Evolutionary conservation across 495 filamentous ascomycete genomes (phyloP), one percentile per base, ranked within the genome.

Genomic region (Neurospora cerealis): DNA sequence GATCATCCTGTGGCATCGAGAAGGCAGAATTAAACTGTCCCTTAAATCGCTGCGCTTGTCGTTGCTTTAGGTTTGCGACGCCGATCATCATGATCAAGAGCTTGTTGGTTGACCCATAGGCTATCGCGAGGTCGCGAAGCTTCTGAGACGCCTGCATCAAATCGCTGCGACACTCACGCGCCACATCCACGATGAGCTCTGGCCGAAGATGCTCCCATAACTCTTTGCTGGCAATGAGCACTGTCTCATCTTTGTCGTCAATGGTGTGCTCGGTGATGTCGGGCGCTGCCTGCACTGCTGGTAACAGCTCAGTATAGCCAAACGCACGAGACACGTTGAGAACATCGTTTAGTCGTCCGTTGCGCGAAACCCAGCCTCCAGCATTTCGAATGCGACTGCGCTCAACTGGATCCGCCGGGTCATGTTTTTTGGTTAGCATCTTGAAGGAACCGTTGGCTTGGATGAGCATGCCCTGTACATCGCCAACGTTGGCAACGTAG

Each of bases 71-170:
- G 79, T 98, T 93, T 71, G 91, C 91, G 54, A 99, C 92, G 36
- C 94, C 93, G 70, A 99, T 89, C 80, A 98, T 92, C 94, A 97
- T 97, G 1, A 99, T 93, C 96, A 98, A 98, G 76, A 99, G 91
- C 84, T 98, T 99, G 76, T 91, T 91, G 8, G 88, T 93, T 39
- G 95, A 91, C 24, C 96, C 96, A 79, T 97, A 98, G 4, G 95
- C 93, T 74, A 99, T 96, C 34, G 96, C 96, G 44, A 99, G 84
- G 84, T 99, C 96, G 39, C 96, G 90, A 10, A 98, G 88, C 79
- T 96, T 97, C 78, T 98, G 94, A 32, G 96, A 91, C n/a, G 95
- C 96, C 72, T 93, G 89, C 96, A 99, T 98, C 15, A 97, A 85
- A 80, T 99, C 95, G 39, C 81, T 80, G 21, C 94, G 89, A 77